phyloP scores from a whole-genome alignment of 2,329 filamentous ascomycete species.

The Fusarium pilosicola region DNA sequence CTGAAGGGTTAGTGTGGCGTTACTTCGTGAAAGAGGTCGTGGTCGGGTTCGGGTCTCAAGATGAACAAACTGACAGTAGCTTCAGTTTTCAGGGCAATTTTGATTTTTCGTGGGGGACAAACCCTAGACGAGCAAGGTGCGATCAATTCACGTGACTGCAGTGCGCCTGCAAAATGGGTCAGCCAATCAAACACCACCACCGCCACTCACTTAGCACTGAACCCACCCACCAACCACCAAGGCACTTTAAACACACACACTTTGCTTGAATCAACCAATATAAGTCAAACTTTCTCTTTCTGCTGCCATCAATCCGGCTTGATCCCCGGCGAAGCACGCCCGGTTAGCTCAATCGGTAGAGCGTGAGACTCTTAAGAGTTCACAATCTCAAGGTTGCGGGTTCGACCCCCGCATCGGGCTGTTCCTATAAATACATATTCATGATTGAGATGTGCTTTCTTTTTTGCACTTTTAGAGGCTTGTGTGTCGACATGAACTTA shows the following conservation, averaged over 20 bases:
- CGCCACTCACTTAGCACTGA: background rate
- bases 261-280: fast-evolving
- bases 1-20: constrained; percentile 56
- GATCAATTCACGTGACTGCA: constrained; percentile 45
- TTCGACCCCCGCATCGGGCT: constrained; percentile 60
- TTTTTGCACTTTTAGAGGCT: constrained; percentile 7
- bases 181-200: background rate
- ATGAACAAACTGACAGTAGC: constrained; percentile 45
- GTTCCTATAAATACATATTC: constrained; percentile 47
- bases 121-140: constrained; percentile 49
- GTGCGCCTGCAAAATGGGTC: background rate
- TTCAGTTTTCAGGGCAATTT: constrained; percentile 30
- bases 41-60: constrained; percentile 51
- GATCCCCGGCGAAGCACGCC: constrained; percentile 61
- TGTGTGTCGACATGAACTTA: background rate
- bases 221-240: background rate
- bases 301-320: constrained; percentile 23
- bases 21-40: constrained; percentile 50
- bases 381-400: constrained; percentile 65
- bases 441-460: constrained; percentile 41
- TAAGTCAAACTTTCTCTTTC: fast-evolving
- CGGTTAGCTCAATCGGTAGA: constrained; percentile 60
- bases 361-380: constrained; percentile 71
- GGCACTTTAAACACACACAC: background rate
- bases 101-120: constrained; percentile 49